These are phyloP conservation scores for Leptographium galeiforme DNA, from an alignment of 2,329 filamentous ascomycete species.

Conservation along the genomic window DNA sequence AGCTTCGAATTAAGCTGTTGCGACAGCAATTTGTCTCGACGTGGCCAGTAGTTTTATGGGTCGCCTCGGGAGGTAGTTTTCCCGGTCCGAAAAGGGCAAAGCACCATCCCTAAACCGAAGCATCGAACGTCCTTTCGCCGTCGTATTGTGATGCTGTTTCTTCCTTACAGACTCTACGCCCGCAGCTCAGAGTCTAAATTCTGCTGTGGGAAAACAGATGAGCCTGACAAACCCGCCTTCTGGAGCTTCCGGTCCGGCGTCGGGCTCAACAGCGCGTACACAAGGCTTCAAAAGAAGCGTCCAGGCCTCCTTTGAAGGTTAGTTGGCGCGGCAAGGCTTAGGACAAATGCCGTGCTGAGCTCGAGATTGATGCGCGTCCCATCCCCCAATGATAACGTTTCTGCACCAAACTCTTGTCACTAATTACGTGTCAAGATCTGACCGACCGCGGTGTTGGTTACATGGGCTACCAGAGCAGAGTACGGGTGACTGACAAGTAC, in stretches of 20 bases:
- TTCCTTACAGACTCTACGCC: neutral
- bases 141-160: neutral
- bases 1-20: neutral
- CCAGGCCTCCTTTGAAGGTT: constrained; percentile 49
- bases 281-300: constrained; percentile 44
- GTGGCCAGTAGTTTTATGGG: neutral
- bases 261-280: constrained; percentile 27
- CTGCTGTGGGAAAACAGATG: constrained; percentile 21
- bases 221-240: constrained; percentile 41
- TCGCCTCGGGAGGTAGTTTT: neutral
- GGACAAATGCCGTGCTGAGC: too few relatives aligned
- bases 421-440: constrained; percentile 27
- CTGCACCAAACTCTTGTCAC: too few relatives aligned
- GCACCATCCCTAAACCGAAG: neutral
- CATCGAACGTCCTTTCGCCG: too few relatives aligned
- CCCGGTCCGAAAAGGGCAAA: neutral
- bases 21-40: too few relatives aligned
- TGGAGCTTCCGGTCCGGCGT: constrained; percentile 33
- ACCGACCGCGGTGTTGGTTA: constrained; percentile 33
- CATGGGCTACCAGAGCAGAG: constrained; percentile 56
- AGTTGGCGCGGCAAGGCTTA: constrained; percentile 11
- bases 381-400: too few relatives aligned
- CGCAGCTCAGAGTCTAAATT: too few relatives aligned
- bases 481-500: constrained; percentile 83
- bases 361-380: too few relatives aligned